Evolutionary conservation across 805 yeast genomes (phyloP).

Genomic region (Priceomyces castillae): DNA sequence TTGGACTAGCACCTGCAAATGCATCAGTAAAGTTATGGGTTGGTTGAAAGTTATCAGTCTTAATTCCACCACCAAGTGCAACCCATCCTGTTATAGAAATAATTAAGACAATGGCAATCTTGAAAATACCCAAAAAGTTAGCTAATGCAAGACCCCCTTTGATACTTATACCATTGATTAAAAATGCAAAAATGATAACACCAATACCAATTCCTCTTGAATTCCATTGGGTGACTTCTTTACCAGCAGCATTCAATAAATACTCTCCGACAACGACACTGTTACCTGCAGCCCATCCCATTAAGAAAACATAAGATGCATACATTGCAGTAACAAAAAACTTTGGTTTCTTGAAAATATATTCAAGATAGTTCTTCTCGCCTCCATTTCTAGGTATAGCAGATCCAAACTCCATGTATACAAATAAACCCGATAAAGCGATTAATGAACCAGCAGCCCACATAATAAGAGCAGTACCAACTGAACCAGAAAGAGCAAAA

Average conservation of each 20-base stretch:
- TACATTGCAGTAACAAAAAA: constrained; percentile 60
- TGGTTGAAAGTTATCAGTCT: constrained; percentile 45
- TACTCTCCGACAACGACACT: constrained; percentile 79
- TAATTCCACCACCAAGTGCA: constrained; percentile 68
- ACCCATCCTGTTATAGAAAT: constrained; percentile 82
- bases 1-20: constrained; percentile 52
- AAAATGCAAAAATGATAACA: constrained; percentile 66
- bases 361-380: constrained; percentile 78
- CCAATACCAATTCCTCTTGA: constrained; percentile 76
- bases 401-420: constrained; percentile 78
- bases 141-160: constrained; percentile 67
- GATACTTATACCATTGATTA: constrained; percentile 58
- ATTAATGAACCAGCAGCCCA: constrained; percentile 76
- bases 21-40: constrained; percentile 61
- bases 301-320: constrained; percentile 68
- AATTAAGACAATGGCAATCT: constrained; percentile 65
- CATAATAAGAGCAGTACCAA: constrained; percentile 66
- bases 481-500: constrained; percentile 59
- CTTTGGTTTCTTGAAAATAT: constrained; percentile 63
- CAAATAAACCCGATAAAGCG: constrained; percentile 54
- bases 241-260: constrained; percentile 69
- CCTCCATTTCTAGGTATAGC: constrained; percentile 82
- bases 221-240: constrained; percentile 68
- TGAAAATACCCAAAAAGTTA: constrained; percentile 63
- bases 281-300: constrained; percentile 87